Percentiles rank a stretch among this genome's conserved stretches.
Conservation (phyloP, 2,329 filamentous ascomycete species). For the Cercospora sp. region DNA sequence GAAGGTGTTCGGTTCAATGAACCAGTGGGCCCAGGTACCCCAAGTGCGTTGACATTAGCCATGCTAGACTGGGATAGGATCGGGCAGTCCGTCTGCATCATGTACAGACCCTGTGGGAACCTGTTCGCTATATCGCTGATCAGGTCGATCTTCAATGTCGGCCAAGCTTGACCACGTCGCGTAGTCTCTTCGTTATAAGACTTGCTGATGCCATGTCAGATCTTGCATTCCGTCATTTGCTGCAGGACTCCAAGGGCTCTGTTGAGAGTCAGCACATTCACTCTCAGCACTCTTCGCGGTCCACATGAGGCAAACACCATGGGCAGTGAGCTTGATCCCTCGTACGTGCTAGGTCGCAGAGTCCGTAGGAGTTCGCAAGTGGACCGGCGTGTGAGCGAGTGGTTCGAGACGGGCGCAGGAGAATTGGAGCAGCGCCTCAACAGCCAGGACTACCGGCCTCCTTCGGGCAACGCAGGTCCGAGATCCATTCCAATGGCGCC, state of each 20-base stretch:
- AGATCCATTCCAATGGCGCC: background rate
- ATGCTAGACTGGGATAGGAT: background rate
- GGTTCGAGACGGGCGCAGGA: conserved; percentile 8
- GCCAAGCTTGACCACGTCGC: background rate
- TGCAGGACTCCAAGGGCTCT: background rate
- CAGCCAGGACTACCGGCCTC: background rate
- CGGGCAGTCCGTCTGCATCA: background rate
- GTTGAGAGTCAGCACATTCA: background rate
- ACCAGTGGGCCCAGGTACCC: background rate
- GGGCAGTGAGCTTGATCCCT: background rate
- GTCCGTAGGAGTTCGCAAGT: background rate
- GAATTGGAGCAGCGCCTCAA: conserved; percentile 2
- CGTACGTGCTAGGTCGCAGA: background rate
- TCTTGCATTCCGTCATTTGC: background rate
- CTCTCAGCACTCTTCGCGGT: background rate
- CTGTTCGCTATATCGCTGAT: background rate
- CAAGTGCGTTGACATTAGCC: background rate
- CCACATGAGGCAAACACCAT: background rate
- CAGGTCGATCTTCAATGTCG: background rate
- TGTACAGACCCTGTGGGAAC: background rate
- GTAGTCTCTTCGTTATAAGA: background rate
- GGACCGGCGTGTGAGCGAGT: conserved; percentile 2
- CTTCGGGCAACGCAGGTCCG: background rate
- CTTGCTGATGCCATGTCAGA: background rate
- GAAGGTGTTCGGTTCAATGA: background rate